Evolutionary conservation across 169 alveolate genomes (phyloP), one percentile per base, ranked within the genome.

Genomic region (Plasmodium sp.): DNA sequence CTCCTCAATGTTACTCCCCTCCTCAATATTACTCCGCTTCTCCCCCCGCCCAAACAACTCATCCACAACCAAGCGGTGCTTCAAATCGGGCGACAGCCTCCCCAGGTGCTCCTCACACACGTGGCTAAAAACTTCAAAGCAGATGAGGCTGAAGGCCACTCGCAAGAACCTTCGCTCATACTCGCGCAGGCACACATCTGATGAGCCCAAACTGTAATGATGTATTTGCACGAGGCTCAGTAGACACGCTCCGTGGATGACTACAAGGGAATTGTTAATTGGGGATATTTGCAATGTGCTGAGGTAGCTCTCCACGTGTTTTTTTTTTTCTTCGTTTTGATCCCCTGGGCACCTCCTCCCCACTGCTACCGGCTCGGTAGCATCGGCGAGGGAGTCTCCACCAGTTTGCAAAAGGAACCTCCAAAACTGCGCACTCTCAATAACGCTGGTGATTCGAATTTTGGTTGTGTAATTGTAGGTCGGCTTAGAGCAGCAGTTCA

Each of bases 161-260:
- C 51, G 31, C 83, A 88, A 74, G 36, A 58, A 88, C 41, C 43
- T 80, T 56, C 56, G 54, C 51, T 88, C 94, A 62, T 88, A 88
- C 51, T 88, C 91, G 3, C 82, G 81, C 31, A 80, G 12, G 45
- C 48, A 45, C 5, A 74, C 79, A 4, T 51, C 45, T 39, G 33
- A 10, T 27, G 34, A 80, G 22, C 51, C 16, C 9, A 88, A n/a
- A 34, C 80, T 33, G 73, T 58, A 88, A n/a, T 72, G 81, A 33
- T 58, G 81, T 80, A 88, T 51, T 58, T 88, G 84, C 16, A 80
- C 43, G 45, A 88, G 72, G 27, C 72, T 79, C 16, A 88, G 54
- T 62, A 80, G 10, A 67, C 94, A 88, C 7, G 81, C 81, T 41
- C 94, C 94, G 73, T 88, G 71, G 12, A 88, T 41, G 31, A 88